Conservation (phyloP, 1,284 basidiomycete species). For the Kwoniella shivajii region DNA sequence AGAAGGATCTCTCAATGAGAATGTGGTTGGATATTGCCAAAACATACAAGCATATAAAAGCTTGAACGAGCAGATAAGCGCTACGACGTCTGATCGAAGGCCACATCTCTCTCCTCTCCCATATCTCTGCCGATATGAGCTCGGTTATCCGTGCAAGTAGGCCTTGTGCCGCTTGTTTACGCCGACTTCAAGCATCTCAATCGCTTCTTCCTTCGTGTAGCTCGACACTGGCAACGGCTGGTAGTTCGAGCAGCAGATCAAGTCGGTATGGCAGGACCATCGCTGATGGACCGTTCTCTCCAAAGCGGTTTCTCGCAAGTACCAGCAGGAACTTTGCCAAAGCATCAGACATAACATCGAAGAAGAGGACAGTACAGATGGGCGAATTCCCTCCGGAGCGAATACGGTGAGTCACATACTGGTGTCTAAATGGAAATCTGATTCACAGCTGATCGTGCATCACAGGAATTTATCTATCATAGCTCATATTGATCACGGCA, state of each 20-base stretch:
- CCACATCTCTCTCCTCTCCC: background rate
- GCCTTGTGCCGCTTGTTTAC: conserved; percentile 14
- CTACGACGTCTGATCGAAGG: too few species aligned
- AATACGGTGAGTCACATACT: conserved; percentile 70
- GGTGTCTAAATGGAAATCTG: too few species aligned
- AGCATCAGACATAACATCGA: conserved; percentile 1
- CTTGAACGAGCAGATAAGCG: too few species aligned
- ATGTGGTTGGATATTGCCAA: too few species aligned
- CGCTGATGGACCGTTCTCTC: background rate
- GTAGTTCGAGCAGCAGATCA: too few species aligned
- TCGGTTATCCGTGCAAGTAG: conserved; percentile 1
- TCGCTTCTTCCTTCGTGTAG: background rate
- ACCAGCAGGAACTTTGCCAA: background rate
- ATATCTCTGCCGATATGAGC: background rate
- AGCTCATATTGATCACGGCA: conserved; percentile 90
- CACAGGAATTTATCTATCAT: conserved; percentile 89
- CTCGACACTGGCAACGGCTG: background rate
- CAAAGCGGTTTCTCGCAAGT: background rate
- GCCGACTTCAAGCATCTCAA: conserved; percentile 4
- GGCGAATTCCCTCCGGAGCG: conserved; percentile 71
- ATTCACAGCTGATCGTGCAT: background rate
- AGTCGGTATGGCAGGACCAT: too few species aligned
- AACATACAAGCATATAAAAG: too few species aligned
- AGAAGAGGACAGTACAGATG: conserved; percentile 58
- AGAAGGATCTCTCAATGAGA: too few species aligned